Evolutionary conservation across 345 rosid species (phyloP), one percentile per base, ranked within the genome.

Genomic region (Arabidopsis suecica): DNA sequence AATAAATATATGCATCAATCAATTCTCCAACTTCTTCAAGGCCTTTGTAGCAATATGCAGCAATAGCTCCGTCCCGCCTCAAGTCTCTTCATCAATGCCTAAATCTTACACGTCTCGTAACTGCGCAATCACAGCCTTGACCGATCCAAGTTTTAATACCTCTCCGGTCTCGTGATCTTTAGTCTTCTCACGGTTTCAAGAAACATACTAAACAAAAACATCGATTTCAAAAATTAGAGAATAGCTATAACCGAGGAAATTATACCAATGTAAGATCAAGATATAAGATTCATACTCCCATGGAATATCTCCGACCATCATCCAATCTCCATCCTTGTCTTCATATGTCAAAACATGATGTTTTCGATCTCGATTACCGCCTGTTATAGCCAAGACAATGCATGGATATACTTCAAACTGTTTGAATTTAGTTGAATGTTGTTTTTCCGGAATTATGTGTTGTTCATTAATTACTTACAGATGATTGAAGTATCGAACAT

Each of bases 141-240:
- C 51, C 49, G 28, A 37, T 66, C 44, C 45, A 48, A 34, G 16
- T 53, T 42, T 65, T 61, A 78, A 73, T 57, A 68, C 60, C 61
- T 67, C 36, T 82, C 82, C 0, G 88, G 79, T 82, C 85, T 82
- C 42, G 84, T 80, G 73, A 84, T 84, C 81, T 78, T 75, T 50
- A 84, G 67, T 78, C 88, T 84, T 64, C 79, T 84, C 79, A 84
- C 88, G 16, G 47, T 82, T 77, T 53, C 76, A 7, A 80, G 60
- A 68, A 84, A 84, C 85, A 84, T 84, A 64, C 88, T 84, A 40
- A 40, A 38, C 30, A 36, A 23, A 16, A 66, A 42, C 57, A 48
- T 23, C 1, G 28, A 50, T 25, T 54, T 0, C 50, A 45, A 34
- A 34, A 14, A 25, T 59, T 11, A 63, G 30, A 50, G 12, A 71